Conservation (phyloP, 257 asterid species). For the Haberlea rhodopensis region DNA sequence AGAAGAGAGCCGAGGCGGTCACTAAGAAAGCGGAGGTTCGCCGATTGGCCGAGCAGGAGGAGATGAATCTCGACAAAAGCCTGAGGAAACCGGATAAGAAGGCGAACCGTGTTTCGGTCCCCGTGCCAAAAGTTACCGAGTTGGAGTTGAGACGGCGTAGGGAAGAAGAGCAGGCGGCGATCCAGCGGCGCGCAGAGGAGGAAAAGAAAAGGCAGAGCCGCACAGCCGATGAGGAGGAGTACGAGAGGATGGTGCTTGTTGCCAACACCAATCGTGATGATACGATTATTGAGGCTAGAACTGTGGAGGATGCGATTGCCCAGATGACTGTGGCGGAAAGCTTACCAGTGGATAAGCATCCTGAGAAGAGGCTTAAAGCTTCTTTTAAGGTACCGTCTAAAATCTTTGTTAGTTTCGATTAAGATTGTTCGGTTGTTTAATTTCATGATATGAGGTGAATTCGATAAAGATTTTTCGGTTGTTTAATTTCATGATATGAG, state of each 20-base stretch:
- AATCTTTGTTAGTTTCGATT: not conserved
- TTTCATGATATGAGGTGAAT: constrained; percentile 14
- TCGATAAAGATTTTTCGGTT: constrained; percentile 6
- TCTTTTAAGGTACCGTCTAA: constrained; percentile 59
- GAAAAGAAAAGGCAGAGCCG: constrained; percentile 68
- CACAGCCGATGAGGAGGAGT: constrained; percentile 78
- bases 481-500: not conserved
- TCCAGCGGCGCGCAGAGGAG: constrained; percentile 65
- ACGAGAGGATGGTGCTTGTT: constrained; percentile 63
- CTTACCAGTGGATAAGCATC: constrained; percentile 83
- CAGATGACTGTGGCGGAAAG: constrained; percentile 54
- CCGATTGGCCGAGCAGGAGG: constrained; percentile 80
- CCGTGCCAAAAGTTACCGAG: constrained; percentile 88
- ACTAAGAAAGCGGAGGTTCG: constrained; percentile 90
- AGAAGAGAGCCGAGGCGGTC: constrained; percentile 74
- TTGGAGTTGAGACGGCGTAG: constrained; percentile 62
- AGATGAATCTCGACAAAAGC: constrained; percentile 70
- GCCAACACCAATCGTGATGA: constrained; percentile 79
- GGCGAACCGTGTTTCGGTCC: constrained; percentile 67
- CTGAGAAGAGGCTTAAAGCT: constrained; percentile 93
- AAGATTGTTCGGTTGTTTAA: constrained; percentile 4
- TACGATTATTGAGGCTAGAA: constrained; percentile 68
- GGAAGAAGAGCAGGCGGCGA: constrained; percentile 75
- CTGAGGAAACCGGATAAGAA: constrained; percentile 80
- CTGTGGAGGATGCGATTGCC: constrained; percentile 83